Conservation (phyloP, 2,329 filamentous ascomycete genomes). For the Westerdykella ornata region DNA sequence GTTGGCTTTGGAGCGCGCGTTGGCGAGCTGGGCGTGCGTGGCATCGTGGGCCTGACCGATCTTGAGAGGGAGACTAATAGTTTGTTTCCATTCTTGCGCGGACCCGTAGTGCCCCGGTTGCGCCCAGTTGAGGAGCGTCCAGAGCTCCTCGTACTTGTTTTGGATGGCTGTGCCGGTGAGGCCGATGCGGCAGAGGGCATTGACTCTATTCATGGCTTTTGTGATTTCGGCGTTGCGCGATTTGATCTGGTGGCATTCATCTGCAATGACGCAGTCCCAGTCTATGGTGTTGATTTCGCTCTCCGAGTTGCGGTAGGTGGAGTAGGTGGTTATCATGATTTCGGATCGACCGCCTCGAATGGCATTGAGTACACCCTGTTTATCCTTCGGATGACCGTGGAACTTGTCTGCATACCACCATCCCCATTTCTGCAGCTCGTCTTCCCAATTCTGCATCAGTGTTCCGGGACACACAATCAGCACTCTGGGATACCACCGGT, state of each 20-base stretch:
- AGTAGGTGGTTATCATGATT: slow-evolving; percentile 90
- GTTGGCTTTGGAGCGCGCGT: slow-evolving; percentile 72
- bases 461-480: slow-evolving; percentile 85
- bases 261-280: slow-evolving; percentile 92
- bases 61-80: slow-evolving; percentile 72
- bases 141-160: slow-evolving; percentile 95
- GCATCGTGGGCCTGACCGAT: slow-evolving; percentile 90
- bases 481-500: slow-evolving; percentile 73
- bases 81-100: slow-evolving; percentile 67
- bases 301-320: slow-evolving; percentile 73
- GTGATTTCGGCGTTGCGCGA: slow-evolving; percentile 70
- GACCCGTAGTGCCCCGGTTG: slow-evolving; percentile 70
- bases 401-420: slow-evolving; percentile 89
- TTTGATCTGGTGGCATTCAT: slow-evolving; percentile 90
- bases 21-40: slow-evolving; percentile 72
- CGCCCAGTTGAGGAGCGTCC: slow-evolving; percentile 94
- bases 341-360: slow-evolving; percentile 73
- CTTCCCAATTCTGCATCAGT: slow-evolving; percentile 84
- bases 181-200: slow-evolving; percentile 85
- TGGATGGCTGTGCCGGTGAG: slow-evolving; percentile 95
- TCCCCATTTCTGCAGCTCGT: slow-evolving; percentile 82
- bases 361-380: slow-evolving; percentile 64
- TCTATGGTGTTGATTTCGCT: slow-evolving; percentile 72
- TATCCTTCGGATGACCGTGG: slow-evolving; percentile 58
- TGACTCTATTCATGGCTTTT: slow-evolving; percentile 81